Base-by-base conservation (phyloP, 2,329 filamentous ascomycete species). In the Alternaria solani region DNA sequence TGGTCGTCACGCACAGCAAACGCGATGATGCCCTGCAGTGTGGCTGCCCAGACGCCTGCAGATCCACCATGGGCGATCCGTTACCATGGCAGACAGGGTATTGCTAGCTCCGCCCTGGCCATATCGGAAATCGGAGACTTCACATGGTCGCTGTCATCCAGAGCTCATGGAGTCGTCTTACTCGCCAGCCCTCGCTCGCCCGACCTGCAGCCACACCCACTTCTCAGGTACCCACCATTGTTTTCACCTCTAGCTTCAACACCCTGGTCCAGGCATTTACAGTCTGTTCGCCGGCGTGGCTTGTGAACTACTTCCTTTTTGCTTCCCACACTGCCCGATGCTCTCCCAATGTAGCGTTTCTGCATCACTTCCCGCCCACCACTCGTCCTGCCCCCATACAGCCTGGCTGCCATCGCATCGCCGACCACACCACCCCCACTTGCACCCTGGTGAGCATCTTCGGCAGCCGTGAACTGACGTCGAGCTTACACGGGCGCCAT, bases 101-200 rank as follows among this genome's bases (percentile, higher is more conserved):
- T 67, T 62, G 62, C 61, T 69, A 64, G 72, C 72, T 73, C 73
- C 73, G 67, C 74, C 71, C 68, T 71, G 59, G 65, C 66, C 63
- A 67, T 63, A 66, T 77, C 72, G 75, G 73, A 75, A 75, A 76
- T 76, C 75, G 72, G 74, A 77, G 69, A 68, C 62, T 72, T 73
- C 65, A 65, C 67, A 66, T 66, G 68, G 66, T 70, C 61, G 59
- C 66, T 63, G 67, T 70, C 69, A 63, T 69, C 63, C 59, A 68
- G 52, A 63, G 59, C 56, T 54, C 62, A 59, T 65, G 64, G 60
- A 58, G 60, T 57, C 49, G 59, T 67, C 63, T 69, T 60, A 69
- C 70, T 74, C 68, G 63, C 57, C 65, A 68, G 65, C 61, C 57
- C 39, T 56, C 59, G 48, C 57, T 59, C 65, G 64, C 66, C 66